Percentiles rank a stretch among this genome's conserved stretches.
Evolutionary conservation across 495 filamentous ascomycete species (phyloP).

Genomic region (Chaetomium cochliodes): DNA sequence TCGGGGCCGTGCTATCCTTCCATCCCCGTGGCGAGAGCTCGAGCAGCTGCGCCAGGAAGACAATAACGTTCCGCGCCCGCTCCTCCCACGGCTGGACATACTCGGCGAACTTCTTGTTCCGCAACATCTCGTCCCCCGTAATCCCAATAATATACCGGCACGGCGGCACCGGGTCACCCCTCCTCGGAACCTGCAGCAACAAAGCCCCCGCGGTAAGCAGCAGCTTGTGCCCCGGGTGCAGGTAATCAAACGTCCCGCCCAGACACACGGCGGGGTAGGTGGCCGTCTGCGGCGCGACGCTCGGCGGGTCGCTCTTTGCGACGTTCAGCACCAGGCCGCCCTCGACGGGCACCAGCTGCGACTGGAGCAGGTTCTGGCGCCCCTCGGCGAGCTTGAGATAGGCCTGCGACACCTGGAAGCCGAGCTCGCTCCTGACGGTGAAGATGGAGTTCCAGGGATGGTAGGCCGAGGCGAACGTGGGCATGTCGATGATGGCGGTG

Average conservation of each 20-base stretch:
- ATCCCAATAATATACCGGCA: slow-evolving; percentile 75
- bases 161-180: slow-evolving; percentile 28
- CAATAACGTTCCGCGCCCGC: slow-evolving; percentile 63
- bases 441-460: slow-evolving; percentile 71
- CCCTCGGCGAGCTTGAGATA: slow-evolving; percentile 49
- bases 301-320: slow-evolving; percentile 15
- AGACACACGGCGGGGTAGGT: slow-evolving; percentile 61
- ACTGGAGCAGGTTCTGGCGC: slow-evolving; percentile 43
- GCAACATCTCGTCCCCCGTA: slow-evolving; percentile 78
- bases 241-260: slow-evolving; percentile 94
- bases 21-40: slow-evolving; percentile 48
- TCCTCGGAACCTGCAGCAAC: slow-evolving; percentile 56
- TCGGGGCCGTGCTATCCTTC: slow-evolving; percentile 28
- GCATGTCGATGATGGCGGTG: slow-evolving; percentile 62
- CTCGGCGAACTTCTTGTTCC: slow-evolving; percentile 84
- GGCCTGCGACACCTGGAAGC: slow-evolving; percentile 45
- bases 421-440: slow-evolving; percentile 59
- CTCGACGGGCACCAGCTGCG: slow-evolving; percentile 46
- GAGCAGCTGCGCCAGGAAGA: slow-evolving; percentile 71
- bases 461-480: slow-evolving; percentile 61
- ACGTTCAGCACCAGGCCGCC: slow-evolving; percentile 48
- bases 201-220: slow-evolving; percentile 82
- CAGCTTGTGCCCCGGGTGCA: slow-evolving; percentile 94
- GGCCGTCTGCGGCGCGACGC: slow-evolving; percentile 27
- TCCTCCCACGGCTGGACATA: slow-evolving; percentile 74